A percentile compares a stretch with the other conserved stretches of the same genome.
These are phyloP conservation scores for Ceratocystis cubensis DNA, from an alignment of 2,329 filamentous ascomycete genomes.

Conservation along the genomic window DNA sequence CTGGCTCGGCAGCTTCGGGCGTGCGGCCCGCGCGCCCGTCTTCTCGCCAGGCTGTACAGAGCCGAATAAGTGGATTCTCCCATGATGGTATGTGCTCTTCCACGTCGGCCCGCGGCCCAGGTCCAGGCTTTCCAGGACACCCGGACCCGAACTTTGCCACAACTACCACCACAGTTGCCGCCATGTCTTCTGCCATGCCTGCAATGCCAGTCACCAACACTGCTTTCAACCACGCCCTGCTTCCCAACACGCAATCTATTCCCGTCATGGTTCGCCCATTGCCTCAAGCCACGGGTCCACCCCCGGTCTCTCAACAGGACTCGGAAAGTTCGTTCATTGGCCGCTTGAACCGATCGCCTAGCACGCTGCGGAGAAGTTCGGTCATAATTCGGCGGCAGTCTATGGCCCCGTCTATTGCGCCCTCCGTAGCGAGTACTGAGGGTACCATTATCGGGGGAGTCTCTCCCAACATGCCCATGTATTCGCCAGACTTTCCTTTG, in stretches of 20 bases:
- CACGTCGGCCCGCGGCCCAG: constrained; percentile 13
- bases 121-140: constrained; percentile 4
- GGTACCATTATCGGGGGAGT: constrained; percentile 4
- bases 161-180: neutral
- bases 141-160: constrained; percentile 14
- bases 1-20: constrained; percentile 17
- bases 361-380: constrained; percentile 16
- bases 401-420: constrained; percentile 12
- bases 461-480: constrained; percentile 1
- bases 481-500: constrained; percentile 10
- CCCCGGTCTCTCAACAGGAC: constrained; percentile 10
- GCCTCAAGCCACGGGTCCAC: constrained; percentile 6
- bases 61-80: constrained; percentile 13
- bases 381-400: constrained; percentile 18
- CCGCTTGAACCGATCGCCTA: constrained; percentile 16
- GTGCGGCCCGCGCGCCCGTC: constrained; percentile 17
- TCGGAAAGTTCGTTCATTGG: constrained; percentile 16
- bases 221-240: neutral
- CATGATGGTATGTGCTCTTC: constrained; percentile 14
- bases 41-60: constrained; percentile 17
- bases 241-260: constrained; percentile 9
- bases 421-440: constrained; percentile 13
- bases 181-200: neutral
- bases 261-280: constrained; percentile 17
- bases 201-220: neutral